These are phyloP conservation scores for Suillus ampliporus DNA, from an alignment of 768 basidiomycete genomes.

Conservation along the genomic window DNA sequence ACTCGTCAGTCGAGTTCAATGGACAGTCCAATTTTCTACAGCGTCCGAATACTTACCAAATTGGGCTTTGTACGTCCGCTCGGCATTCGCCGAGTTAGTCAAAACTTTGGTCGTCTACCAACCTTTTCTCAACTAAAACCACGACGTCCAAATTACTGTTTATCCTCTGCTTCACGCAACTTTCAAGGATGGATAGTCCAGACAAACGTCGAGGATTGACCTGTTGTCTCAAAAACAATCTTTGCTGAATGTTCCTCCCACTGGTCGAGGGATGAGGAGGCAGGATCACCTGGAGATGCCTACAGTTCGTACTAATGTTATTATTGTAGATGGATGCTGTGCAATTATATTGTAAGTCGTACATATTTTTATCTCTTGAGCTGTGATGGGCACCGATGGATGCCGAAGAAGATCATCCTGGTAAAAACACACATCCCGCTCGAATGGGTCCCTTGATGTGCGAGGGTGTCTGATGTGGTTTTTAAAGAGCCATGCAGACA, in stretches of 20 bases:
- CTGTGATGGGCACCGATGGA: conserved; percentile 19
- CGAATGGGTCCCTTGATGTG: conserved; percentile 40
- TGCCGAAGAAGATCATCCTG: conserved; percentile 84
- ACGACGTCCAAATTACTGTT: conserved; percentile 89
- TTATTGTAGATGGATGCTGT: conserved; percentile 35
- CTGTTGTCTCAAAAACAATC: conserved; percentile 84
- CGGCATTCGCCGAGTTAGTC: conserved; percentile 36
- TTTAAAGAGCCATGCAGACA: conserved; percentile 36
- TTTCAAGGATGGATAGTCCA: conserved; percentile 77
- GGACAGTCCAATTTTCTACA: background rate
- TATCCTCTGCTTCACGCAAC: conserved; percentile 51
- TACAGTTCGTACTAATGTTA: conserved; percentile 44
- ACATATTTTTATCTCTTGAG: background rate
- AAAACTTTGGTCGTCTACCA: conserved; percentile 30
- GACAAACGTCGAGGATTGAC: conserved; percentile 86
- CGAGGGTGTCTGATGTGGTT: conserved; percentile 36
- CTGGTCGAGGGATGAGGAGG: conserved; percentile 89
- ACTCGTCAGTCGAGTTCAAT: conserved; percentile 7
- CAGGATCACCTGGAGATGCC: conserved; percentile 90
- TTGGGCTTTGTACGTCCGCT: background rate
- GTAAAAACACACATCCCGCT: conserved; percentile 85
- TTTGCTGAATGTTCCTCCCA: conserved; percentile 90
- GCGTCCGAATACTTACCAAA: background rate
- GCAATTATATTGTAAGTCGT: conserved; percentile 16
- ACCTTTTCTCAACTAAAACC: conserved; percentile 34